phyloP scores from a whole-genome alignment of 2,329 filamentous ascomycete genomes.

The Cytospora chrysosperma region DNA sequence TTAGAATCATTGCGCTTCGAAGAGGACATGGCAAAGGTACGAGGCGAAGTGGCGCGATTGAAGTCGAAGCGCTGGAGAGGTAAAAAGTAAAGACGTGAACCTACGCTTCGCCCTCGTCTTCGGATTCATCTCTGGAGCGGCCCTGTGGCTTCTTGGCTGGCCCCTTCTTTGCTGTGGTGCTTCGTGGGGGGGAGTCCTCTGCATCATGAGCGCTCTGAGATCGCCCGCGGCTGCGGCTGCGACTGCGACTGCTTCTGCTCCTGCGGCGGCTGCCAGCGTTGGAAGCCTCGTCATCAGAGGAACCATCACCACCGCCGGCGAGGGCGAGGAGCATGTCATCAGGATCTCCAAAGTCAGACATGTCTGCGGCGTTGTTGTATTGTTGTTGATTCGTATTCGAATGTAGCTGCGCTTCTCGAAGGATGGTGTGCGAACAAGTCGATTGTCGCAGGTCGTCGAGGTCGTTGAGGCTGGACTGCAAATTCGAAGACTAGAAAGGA shows the following conservation, averaged over 20 bases:
- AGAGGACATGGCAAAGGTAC: neutral
- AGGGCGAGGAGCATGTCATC: conserved; percentile 93
- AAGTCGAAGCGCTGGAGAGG: conserved; percentile 13
- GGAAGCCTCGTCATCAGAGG: conserved; percentile 58
- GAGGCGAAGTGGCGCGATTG: neutral
- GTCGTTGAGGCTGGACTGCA: neutral
- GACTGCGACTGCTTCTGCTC: conserved; percentile 28
- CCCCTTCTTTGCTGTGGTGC: conserved; percentile 34
- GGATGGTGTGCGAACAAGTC: neutral
- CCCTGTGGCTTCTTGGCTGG: conserved; percentile 48
- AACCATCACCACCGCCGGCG: conserved; percentile 69
- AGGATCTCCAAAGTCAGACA: conserved; percentile 67
- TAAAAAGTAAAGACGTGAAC: conserved; percentile 38
- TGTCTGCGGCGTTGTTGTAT: conserved; percentile 41
- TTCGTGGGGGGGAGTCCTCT: conserved; percentile 30
- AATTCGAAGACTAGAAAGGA: conserved; percentile 1
- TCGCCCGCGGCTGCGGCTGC: conserved; percentile 32
- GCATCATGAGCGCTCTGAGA: conserved; percentile 32
- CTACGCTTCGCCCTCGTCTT: conserved; percentile 82
- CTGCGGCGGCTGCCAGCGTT: conserved; percentile 46
- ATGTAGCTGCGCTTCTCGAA: neutral
- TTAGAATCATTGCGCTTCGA: conserved; percentile 20
- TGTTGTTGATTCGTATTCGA: neutral
- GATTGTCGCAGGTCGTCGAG: neutral
- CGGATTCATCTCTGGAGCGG: conserved; percentile 59